Evolutionary conservation across 83 land plant species (phyloP), one percentile per base, ranked within the genome.

Genomic region (Diphasiastrum complanatum): DNA sequence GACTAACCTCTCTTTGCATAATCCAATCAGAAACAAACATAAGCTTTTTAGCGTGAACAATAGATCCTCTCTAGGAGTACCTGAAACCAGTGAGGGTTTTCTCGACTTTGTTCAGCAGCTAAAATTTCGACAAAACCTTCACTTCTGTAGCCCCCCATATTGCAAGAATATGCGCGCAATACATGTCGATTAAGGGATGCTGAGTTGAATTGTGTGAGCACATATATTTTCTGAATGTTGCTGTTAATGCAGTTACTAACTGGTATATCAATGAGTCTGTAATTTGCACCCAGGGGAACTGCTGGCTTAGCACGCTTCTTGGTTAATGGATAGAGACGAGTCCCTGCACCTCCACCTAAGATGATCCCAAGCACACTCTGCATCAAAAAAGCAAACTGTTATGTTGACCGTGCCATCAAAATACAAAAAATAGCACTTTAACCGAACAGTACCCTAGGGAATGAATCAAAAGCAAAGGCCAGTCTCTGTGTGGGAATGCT

Each of bases 31-130:
- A 2, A 14, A 29, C 28, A 34, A 3, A 52, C 18, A 35, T 29
- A 5, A n/a, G 31, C 34, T 29, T 16, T 14, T 28, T 46, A 45
- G n/a, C n/a, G n/a, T n/a, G n/a, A 37, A 6, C 18, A 3, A 6
- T 50, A 23, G 34, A 26, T 11, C 30, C 40, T 6, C 33, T n/a
- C n/a, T n/a, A n/a, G n/a, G 45, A 54, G 33, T n/a, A 93, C 96
- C 88, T 93, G 99, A 60, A 95, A 95, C 99, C 99, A 95, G 27
- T 95, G 86, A 14, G 99, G 99, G 57, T 95, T 95, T 68, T 95
- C 99, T 1, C 97, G 99, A 30, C 99, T 95, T 75, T 95, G 99
- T 53, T 95, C 97, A 1, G 99, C 99, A 52, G 99, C 99, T 60
- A 95, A 84, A 51, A 95, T 97, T 63, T 95, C 99, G 49, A 95